These are phyloP conservation scores for Trifolium repens DNA, from an alignment of 306 rosid genomes.

Conservation along the genomic window DNA sequence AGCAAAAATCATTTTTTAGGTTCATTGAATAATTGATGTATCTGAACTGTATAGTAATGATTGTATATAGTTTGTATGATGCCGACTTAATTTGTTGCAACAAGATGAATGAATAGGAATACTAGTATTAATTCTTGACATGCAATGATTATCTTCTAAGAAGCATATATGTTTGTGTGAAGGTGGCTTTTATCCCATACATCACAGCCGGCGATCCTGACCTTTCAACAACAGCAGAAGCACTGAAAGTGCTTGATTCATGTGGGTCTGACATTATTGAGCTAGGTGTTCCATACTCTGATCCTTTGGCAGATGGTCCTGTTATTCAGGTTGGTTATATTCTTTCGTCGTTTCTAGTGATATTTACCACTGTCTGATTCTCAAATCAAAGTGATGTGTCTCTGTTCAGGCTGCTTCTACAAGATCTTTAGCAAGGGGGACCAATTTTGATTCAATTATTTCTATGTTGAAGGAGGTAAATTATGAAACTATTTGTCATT, in stretches of 20 bases:
- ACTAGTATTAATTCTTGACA: background rate
- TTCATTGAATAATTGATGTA: too few species aligned
- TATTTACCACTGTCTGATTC: constrained; percentile 25
- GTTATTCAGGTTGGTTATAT: constrained; percentile 95
- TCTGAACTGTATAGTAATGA: background rate
- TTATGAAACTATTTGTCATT: constrained; percentile 32
- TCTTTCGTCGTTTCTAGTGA: constrained; percentile 2
- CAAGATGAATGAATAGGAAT: background rate
- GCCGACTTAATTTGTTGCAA: background rate
- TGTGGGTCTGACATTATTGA: constrained; percentile 96
- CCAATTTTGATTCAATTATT: constrained; percentile 67
- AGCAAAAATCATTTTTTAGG: too few species aligned
- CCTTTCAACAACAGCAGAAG: constrained; percentile 87
- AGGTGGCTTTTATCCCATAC: constrained; percentile 93
- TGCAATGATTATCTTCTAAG: constrained; percentile 38
- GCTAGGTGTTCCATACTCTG: constrained; percentile 91
- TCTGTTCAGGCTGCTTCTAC: constrained; percentile 93
- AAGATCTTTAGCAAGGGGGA: constrained; percentile 85
- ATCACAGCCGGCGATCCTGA: constrained; percentile 98
- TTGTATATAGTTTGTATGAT: background rate
- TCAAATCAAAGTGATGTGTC: constrained; percentile 37
- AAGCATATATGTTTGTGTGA: constrained; percentile 38
- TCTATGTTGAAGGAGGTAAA: constrained; percentile 94
- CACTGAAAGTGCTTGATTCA: constrained; percentile 82
- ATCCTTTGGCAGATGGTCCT: constrained; percentile 99